A percentile compares a stretch with the other conserved stretches of the same genome.
Evolutionary conservation across 179 eudicot genomes (phyloP).

Genomic region (Silene coronaria): DNA sequence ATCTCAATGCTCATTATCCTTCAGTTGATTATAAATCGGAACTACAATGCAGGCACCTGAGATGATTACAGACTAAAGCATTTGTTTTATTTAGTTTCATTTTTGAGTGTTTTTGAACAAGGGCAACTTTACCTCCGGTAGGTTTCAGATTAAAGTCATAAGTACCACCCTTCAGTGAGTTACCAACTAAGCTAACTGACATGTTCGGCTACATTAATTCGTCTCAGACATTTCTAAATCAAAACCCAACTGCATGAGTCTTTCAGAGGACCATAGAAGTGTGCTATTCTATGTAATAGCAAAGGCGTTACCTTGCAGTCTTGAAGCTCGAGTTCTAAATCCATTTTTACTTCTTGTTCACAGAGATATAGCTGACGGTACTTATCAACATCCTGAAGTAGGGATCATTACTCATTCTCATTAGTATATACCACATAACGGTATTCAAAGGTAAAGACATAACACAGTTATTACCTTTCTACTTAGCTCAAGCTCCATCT

Average conservation of each 20-base stretch:
- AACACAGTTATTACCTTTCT: slow-evolving; percentile 41
- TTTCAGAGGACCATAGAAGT: background rate
- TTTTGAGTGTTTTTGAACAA: no score
- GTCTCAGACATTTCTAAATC: background rate
- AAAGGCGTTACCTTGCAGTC: slow-evolving; percentile 56
- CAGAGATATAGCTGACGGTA: slow-evolving; percentile 52
- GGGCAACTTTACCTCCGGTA: no score
- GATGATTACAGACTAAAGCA: no score
- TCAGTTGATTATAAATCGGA: no score
- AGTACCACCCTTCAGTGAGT: no score
- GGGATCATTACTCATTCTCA: no score
- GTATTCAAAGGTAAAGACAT: background rate
- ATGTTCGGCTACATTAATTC: background rate
- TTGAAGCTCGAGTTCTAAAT: slow-evolving; percentile 49
- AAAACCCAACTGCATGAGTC: background rate
- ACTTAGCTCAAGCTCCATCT: slow-evolving; percentile 54
- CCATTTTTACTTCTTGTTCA: slow-evolving; percentile 70
- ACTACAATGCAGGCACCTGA: no score
- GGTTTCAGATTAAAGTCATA: no score
- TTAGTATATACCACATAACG: background rate
- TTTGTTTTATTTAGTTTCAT: no score
- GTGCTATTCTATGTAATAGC: background rate
- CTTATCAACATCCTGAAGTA: slow-evolving; percentile 50
- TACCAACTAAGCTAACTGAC: no score
- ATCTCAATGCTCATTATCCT: no score